phyloP scores from a whole-genome alignment of 345 rosid species.

The Bretschneidera sinensis region DNA sequence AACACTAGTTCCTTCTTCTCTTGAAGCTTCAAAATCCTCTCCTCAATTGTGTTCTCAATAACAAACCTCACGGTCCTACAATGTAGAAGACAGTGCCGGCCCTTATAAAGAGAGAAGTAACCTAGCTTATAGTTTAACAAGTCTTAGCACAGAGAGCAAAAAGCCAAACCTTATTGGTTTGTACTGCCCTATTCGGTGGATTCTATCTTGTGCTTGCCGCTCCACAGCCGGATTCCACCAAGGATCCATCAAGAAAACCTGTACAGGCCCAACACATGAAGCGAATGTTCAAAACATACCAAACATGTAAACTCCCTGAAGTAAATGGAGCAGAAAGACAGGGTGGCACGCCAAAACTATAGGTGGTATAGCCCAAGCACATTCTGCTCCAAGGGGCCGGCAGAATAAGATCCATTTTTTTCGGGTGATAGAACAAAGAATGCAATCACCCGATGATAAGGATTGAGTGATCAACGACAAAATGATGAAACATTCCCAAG shows the following conservation, averaged over 20 bases:
- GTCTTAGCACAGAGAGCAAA: constrained; percentile 6
- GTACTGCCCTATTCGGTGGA: constrained; percentile 94
- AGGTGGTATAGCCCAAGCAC: too few relatives aligned
- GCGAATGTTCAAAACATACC: not conserved
- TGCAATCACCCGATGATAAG: too few relatives aligned
- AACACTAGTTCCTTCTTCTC: constrained; percentile 91
- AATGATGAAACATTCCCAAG: not conserved
- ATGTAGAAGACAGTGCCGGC: constrained; percentile 4
- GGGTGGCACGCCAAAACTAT: not conserved
- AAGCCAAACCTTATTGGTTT: constrained; percentile 79
- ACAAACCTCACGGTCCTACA: constrained; percentile 77
- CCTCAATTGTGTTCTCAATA: constrained; percentile 91
- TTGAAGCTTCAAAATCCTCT: constrained; percentile 87
- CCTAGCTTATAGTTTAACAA: not conserved
- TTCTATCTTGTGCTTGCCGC: constrained; percentile 95
- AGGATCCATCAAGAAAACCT: constrained; percentile 99
- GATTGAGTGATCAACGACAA: too few relatives aligned
- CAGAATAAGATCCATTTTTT: too few relatives aligned
- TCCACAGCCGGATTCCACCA: constrained; percentile 99
- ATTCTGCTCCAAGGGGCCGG: too few relatives aligned
- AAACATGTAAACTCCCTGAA: not conserved
- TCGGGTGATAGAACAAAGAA: too few relatives aligned
- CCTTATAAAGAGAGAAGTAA: constrained; percentile 5
- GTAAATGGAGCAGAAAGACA: not conserved
- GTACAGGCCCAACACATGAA: not conserved